Base-by-base conservation (phyloP, 805 yeast species). In the Teunomyces gatunensis region DNA sequence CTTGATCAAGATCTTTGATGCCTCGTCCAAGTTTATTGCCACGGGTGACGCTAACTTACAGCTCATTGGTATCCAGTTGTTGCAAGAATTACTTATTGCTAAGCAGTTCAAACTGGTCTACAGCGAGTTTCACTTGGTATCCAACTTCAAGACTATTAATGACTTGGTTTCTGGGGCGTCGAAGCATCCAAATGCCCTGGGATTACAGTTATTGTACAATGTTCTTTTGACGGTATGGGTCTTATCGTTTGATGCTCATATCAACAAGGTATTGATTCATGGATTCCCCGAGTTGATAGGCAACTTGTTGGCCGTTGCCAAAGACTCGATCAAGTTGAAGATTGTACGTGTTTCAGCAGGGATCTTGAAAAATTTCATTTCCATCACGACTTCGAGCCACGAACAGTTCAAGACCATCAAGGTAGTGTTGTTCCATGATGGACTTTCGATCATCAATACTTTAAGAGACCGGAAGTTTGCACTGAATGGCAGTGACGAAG, bases 401-500 rank as follows among this genome's bases (percentile, higher is more conserved):
- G 72, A 69, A 48, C 74, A 70, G 46, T 70, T 72, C 63, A 75
- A 67, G 51, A 74, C 78, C 39, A 73, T 88, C 52, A 85, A 91
- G 57, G 79, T 85, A 45, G 75, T 89, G 30, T 74, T 89, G 52
- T 79, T 87, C 51, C 88, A 86, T 50, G 87, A 87, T 56, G 94
- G 95, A 2, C 74, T 88, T 49, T 78, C 84, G 45, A 77, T 81
- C 6, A 72, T 89, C 49, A 80, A 78, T 56, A 80, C 84, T 48
- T 77, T 94, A 57, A 79, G 83, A 54, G 92, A 87, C 51, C 77
- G 98, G 59, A 94, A 94, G 68, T 91, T 96, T 85, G 86, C 96
- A 5, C 67, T 73, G 23, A 69, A 71, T 54, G 73, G 72, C 21
- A 66, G 74, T 45, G 99, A 94, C 65, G 94, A 89, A 52, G 99